Base-by-base conservation (phyloP, 345 rosid genomes). In the Populus euphratica region DNA sequence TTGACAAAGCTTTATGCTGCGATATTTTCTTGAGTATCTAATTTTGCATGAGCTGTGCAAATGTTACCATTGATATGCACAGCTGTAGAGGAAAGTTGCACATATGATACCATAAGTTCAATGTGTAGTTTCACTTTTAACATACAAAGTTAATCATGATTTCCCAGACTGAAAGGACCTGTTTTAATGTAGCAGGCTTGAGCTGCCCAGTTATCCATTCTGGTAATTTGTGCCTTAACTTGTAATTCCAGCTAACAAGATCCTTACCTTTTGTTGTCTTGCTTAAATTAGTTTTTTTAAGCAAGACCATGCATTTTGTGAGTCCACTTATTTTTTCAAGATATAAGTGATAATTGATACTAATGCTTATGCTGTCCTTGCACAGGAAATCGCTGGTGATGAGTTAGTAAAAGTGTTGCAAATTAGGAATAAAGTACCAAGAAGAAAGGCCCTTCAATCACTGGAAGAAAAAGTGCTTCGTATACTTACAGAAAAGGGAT, bases 401-500 rank as follows among this genome's bases (percentile, higher is more conserved):
- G 97, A 93, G 68, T 82, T 96, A 81, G 82, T 80, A 67, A 79
- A 88, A 78, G 94, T 85, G 67, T 88, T 96, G 66, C 97, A 96
- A 84, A 93, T 96, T 82, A 87, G 77, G 81, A 83, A 84, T 76
- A 96, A 96, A 87, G 86, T 92, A 80, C 91, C 95, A 49, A 90
- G 99, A 88, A 90, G 98, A 84, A 96, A 93, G 85, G 94, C 98
- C 64, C 88, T 96, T 59, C 72, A 90, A 44, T 83, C 90, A 18
- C 84, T 96, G 87, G 98, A 96, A 90, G 97, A 93, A 78, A 89
- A 84, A 65, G 91, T 96, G 75, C 81, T 90, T 73, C 80, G 83
- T 35, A 92, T 89, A 83, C 93, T 96, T 68, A 89, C 98, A 5
- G 99, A 93, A 80, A 83, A 92, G 76, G 99, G 99, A 74, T 96